These are phyloP conservation scores for Pestalotiopsis sp. DNA, from an alignment of 2,329 filamentous ascomycete species.

Conservation along the genomic window DNA sequence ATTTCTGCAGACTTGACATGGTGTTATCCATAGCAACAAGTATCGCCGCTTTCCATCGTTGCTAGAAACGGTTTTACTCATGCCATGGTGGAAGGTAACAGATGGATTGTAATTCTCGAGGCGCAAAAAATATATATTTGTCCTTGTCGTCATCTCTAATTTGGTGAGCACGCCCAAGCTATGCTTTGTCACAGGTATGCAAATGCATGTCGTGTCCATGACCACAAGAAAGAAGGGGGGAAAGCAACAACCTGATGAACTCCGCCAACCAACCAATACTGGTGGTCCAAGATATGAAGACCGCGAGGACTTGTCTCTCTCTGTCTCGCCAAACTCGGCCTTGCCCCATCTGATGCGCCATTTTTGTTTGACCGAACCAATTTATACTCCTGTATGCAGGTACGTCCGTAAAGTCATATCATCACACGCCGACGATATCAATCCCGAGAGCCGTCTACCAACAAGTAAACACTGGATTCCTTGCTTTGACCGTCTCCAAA, in stretches of 20 bases:
- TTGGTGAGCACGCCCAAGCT: not conserved
- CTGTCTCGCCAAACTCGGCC: not conserved
- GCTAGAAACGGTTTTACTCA: too few species aligned
- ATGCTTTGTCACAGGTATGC: not conserved
- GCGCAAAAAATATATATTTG: too few species aligned
- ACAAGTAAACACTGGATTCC: constrained; percentile 96
- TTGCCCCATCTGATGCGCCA: not conserved
- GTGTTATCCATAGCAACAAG: too few species aligned
- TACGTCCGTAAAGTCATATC: not conserved
- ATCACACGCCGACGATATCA: not conserved
- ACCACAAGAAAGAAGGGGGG: not conserved
- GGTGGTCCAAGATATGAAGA: not conserved
- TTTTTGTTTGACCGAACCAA: not conserved
- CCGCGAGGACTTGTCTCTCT: too few species aligned
- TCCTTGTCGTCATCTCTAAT: too few species aligned
- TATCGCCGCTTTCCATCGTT: too few species aligned
- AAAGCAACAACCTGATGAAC: not conserved
- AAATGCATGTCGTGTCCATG: not conserved
- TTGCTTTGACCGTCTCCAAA: constrained; percentile 91
- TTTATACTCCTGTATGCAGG: not conserved
- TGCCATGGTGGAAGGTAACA: too few species aligned
- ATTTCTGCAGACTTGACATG: too few species aligned
- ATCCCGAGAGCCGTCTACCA: constrained; percentile 58
- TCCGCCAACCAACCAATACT: not conserved
- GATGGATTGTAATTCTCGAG: too few species aligned